Percentiles rank a stretch among this genome's conserved stretches.
Evolutionary conservation across 495 filamentous ascomycete genomes (phyloP).

Genomic region (Penicillium psychrofluorescens): DNA sequence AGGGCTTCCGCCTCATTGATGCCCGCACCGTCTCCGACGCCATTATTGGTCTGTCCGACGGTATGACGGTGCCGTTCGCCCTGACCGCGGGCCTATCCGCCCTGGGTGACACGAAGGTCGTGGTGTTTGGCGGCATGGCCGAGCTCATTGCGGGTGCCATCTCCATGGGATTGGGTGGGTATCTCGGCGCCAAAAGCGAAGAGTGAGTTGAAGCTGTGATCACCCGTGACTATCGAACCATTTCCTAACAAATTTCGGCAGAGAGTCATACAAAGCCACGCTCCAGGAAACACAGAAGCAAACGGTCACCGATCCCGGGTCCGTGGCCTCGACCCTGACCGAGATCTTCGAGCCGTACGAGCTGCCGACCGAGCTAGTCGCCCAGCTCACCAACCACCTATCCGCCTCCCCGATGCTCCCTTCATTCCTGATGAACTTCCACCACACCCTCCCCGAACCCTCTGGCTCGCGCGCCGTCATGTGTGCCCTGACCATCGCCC

Average conservation of each 20-base stretch:
- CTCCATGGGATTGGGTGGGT: conserved; percentile 52
- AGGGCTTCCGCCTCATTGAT: conserved; percentile 24
- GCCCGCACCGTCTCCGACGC: conserved; percentile 51
- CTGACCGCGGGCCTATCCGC: conserved; percentile 50
- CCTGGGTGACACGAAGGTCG: conserved; percentile 45
- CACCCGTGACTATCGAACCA: neutral
- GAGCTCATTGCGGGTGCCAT: conserved; percentile 53
- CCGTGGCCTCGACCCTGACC: conserved; percentile 31
- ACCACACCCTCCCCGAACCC: conserved; percentile 45
- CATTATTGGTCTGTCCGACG: conserved; percentile 54
- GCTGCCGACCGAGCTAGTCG: conserved; percentile 37
- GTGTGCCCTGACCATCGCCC: conserved; percentile 58
- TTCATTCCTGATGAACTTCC: conserved; percentile 52
- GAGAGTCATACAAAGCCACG: conserved; percentile 47
- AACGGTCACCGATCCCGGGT: conserved; percentile 28
- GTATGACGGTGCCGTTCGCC: conserved; percentile 55
- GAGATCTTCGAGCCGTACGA: conserved; percentile 50
- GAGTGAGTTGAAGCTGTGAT: conserved; percentile 30
- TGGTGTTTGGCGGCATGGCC: conserved; percentile 51
- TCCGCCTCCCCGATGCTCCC: conserved; percentile 39
- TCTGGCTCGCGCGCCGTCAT: conserved; percentile 45
- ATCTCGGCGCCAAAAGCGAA: conserved; percentile 66
- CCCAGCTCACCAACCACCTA: conserved; percentile 41
- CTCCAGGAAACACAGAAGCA: conserved; percentile 36
- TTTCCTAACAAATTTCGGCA: conserved; percentile 9